Evolutionary conservation across 805 yeast genomes (phyloP).

Genomic region (Metschnikowia koreensis): DNA sequence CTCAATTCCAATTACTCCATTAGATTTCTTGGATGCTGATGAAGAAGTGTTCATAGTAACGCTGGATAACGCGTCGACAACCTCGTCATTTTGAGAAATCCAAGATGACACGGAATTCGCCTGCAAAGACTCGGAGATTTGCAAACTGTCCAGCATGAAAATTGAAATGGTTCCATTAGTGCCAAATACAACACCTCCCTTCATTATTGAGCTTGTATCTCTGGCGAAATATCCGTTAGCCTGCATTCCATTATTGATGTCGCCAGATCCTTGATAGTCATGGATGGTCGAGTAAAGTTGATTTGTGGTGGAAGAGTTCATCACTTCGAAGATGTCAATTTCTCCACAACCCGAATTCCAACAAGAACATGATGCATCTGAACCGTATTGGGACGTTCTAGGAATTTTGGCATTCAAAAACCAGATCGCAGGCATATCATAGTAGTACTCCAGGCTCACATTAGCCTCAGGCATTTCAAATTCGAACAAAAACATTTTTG

Average conservation of each 20-base stretch:
- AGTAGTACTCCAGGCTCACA: conserved; percentile 29
- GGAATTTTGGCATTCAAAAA: conserved; percentile 69
- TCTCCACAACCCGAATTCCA: conserved; percentile 82
- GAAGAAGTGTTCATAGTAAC: conserved; percentile 24
- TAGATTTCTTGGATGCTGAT: conserved; percentile 25
- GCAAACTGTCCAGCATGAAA: conserved; percentile 54
- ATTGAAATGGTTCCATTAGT: conserved; percentile 59
- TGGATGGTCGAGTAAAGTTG: conserved; percentile 68
- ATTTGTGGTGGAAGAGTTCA: conserved; percentile 57
- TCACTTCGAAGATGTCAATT: conserved; percentile 71
- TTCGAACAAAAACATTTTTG: conserved; percentile 71
- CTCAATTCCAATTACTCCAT: conserved; percentile 15
- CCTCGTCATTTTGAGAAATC: conserved; percentile 40
- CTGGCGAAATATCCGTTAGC: conserved; percentile 57
- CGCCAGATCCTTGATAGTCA: conserved; percentile 70
- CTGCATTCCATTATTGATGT: conserved; percentile 59
- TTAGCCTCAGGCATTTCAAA: conserved; percentile 64
- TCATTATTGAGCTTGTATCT: conserved; percentile 50
- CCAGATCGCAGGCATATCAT: conserved; percentile 78
- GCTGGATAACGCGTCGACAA: conserved; percentile 25
- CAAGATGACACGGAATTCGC: conserved; percentile 46
- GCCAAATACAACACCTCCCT: conserved; percentile 72
- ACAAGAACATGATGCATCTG: conserved; percentile 63
- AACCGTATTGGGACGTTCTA: conserved; percentile 69
- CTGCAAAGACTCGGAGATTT: conserved; percentile 45